phyloP scores from a whole-genome alignment of 2,329 filamentous ascomycete species.

The Phyllosticta citrichinensis region DNA sequence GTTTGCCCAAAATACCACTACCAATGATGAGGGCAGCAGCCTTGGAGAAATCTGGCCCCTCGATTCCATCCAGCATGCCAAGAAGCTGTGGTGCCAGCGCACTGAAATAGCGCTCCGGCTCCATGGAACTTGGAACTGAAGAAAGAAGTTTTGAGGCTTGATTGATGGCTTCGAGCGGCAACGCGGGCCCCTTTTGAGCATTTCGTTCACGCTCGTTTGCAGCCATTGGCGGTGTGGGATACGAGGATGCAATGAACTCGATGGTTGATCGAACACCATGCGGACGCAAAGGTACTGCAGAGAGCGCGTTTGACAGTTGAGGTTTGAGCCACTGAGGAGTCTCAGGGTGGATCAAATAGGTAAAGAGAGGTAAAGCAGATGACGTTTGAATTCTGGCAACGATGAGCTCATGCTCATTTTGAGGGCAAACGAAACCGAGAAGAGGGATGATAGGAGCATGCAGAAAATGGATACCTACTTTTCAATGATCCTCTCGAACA shows the following conservation, averaged over 20 bases:
- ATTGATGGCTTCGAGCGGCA: conserved; percentile 58
- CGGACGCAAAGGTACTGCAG: conserved; percentile 49
- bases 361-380: conserved; percentile 51
- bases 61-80: conserved; percentile 49
- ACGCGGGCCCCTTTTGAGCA: conserved; percentile 41
- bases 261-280: conserved; percentile 58
- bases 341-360: conserved; percentile 43
- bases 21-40: conserved; percentile 54
- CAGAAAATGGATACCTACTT: conserved; percentile 3
- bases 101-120: conserved; percentile 49
- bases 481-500: conserved; percentile 14
- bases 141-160: conserved; percentile 54
- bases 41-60: conserved; percentile 48
- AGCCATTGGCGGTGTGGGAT: conserved; percentile 37
- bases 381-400: conserved; percentile 35
- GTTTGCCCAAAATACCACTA: conserved; percentile 57
- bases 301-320: conserved; percentile 48
- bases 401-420: background rate
- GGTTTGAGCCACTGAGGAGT: conserved; percentile 49
- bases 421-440: conserved; percentile 8
- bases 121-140: conserved; percentile 46
- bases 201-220: conserved; percentile 22
- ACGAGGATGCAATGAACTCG: conserved; percentile 62
- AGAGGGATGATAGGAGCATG: background rate
- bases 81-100: conserved; percentile 53